Percentiles rank a stretch among this genome's conserved stretches.
Evolutionary conservation across 805 yeast genomes (phyloP).

Genomic region (Wickerhamiella domercqiae): DNA sequence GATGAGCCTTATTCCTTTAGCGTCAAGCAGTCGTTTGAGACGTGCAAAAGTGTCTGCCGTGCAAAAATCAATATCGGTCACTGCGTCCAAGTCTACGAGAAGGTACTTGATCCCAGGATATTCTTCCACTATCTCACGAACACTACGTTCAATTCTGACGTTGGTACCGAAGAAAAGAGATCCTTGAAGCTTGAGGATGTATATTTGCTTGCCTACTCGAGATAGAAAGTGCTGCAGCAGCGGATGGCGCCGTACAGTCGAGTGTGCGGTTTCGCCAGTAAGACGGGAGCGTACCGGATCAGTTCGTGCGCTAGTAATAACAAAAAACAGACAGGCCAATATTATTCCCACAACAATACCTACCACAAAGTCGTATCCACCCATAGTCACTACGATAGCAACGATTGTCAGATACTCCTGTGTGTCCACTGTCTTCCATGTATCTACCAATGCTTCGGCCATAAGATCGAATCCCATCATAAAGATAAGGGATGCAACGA

Average conservation of each 20-base stretch:
- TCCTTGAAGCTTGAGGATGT: conserved; percentile 75
- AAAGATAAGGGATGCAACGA: conserved; percentile 85
- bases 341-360: conserved; percentile 86
- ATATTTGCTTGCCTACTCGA: conserved; percentile 81
- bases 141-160: conserved; percentile 70
- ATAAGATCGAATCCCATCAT: conserved; percentile 80
- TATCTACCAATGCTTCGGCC: conserved; percentile 74
- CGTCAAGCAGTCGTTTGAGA: conserved; percentile 59
- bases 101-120: conserved; percentile 56
- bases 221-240: conserved; percentile 71
- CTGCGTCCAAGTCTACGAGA: conserved; percentile 72
- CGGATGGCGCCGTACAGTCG: conserved; percentile 84
- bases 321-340: conserved; percentile 85
- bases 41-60: conserved; percentile 93
- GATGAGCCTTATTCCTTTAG: conserved; percentile 54
- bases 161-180: conserved; percentile 89
- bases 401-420: conserved; percentile 77
- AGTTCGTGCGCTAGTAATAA: conserved; percentile 76
- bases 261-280: conserved; percentile 77
- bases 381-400: conserved; percentile 87
- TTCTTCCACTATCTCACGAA: conserved; percentile 51
- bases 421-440: conserved; percentile 54
- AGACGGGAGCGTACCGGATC: conserved; percentile 71
- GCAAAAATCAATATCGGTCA: conserved; percentile 68
- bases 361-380: conserved; percentile 83